Base-by-base conservation (phyloP, 257 asterid genomes). In the Striga asiatica region DNA sequence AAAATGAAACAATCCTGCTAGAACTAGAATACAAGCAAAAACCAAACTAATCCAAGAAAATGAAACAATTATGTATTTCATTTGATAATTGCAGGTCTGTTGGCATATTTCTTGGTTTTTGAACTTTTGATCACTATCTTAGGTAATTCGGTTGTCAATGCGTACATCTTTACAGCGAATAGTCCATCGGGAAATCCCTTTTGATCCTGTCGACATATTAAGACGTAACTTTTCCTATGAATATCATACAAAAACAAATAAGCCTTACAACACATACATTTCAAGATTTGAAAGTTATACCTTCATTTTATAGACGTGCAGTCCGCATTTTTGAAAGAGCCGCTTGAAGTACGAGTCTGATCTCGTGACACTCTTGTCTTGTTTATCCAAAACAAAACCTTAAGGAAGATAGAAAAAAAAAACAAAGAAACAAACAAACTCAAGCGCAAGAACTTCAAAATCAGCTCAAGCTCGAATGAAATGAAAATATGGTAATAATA, bases 361-460 rank as follows among this genome's bases (percentile, higher is more conserved):
- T 76, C 98, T 78, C 11, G 98, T 91, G 48, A 91, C 67, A 71
- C 97, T 91, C 65, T 77, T 91, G 75, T 91, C 98, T 69, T 69
- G 76, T 52, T 91, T 82, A 74, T 91, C 98, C 83, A 87, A 73
- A 38, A 91, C 93, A 69, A 87, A 87, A 50, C 95, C 98, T 89
- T 35, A 39, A 45, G 23, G 31, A 52, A 61, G 66, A 41, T 22
- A 12, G n/a, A 11, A n/a, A 34, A 25, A 23, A 47, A 13, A 41
- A n/a, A n/a, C n/a, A n/a, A n/a, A n/a, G n/a, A n/a, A n/a, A n/a
- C n/a, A n/a, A n/a, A n/a, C n/a, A n/a, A n/a, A n/a, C n/a, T n/a
- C n/a, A n/a, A n/a, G n/a, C n/a, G n/a, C n/a, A n/a, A n/a, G n/a
- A n/a, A n/a, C n/a, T n/a, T n/a, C n/a, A n/a, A 17, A 29, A 19